phyloP scores from a whole-genome alignment of 257 asterid genomes.

The Osmanthus fragrans region DNA sequence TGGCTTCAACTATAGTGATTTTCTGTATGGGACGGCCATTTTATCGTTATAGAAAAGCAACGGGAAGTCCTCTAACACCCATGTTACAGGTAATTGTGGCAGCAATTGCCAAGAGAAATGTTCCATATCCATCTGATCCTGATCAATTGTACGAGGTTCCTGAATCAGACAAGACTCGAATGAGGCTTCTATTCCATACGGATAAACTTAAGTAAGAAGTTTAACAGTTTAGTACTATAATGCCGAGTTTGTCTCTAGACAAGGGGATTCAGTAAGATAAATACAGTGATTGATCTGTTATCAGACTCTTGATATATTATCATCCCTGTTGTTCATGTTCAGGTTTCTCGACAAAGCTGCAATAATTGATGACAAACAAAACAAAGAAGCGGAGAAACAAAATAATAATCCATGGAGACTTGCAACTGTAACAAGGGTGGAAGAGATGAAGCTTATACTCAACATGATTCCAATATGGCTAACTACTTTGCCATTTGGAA shows the following conservation, averaged over 20 bases:
- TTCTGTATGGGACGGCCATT: constrained; percentile 59
- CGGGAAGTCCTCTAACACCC: constrained; percentile 78
- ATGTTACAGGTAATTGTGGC: constrained; percentile 68
- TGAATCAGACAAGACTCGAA: constrained; percentile 35
- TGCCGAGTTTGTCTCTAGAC: too few species aligned
- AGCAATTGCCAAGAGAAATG: constrained; percentile 61
- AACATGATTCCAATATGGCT: constrained; percentile 81
- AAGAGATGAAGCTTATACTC: constrained; percentile 62
- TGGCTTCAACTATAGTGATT: constrained; percentile 45
- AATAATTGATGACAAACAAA: constrained; percentile 41
- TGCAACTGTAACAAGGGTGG: constrained; percentile 62
- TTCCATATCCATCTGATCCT: constrained; percentile 41
- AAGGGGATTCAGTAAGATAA: neutral
- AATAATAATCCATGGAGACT: constrained; percentile 57
- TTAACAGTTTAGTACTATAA: neutral
- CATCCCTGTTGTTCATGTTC: constrained; percentile 27
- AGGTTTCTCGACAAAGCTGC: constrained; percentile 94
- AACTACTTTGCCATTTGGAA: constrained; percentile 67
- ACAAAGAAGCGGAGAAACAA: constrained; percentile 21
- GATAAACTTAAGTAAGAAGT: constrained; percentile 54
- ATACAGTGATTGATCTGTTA: neutral
- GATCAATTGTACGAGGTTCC: constrained; percentile 62
- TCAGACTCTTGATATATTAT: neutral
- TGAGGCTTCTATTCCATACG: constrained; percentile 69
- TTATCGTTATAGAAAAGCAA: constrained; percentile 57